Conservation (phyloP, 2,329 filamentous ascomycete species). For the Venturia nashicola region DNA sequence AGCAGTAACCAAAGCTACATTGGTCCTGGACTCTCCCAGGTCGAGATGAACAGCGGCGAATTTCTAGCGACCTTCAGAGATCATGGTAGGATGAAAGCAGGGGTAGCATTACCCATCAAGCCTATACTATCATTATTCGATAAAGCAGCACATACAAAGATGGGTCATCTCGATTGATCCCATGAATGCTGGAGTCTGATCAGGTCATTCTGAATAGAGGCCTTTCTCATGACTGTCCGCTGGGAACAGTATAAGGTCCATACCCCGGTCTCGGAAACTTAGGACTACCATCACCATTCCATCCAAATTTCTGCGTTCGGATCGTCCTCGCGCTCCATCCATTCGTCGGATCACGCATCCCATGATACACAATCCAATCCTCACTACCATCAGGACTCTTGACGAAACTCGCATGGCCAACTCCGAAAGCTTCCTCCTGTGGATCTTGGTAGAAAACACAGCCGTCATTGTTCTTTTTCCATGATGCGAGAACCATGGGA, state of each 20-base stretch:
- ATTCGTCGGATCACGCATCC: slow-evolving; percentile 35
- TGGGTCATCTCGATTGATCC: no score
- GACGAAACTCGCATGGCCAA: slow-evolving; percentile 39
- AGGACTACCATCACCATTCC: slow-evolving; percentile 35
- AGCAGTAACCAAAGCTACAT: no score
- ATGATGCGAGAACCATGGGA: slow-evolving; percentile 36
- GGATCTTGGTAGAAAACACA: slow-evolving; percentile 40
- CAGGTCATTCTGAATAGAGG: no score
- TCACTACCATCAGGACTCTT: slow-evolving; percentile 35
- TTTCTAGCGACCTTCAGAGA: no score
- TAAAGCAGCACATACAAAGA: no score
- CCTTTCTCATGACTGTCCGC: slow-evolving; percentile 16
- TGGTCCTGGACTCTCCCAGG: no score
- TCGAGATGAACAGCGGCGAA: no score
- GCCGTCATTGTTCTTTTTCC: slow-evolving; percentile 34
- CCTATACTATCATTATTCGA: no score
- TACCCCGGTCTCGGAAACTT: slow-evolving; percentile 37
- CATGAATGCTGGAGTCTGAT: no score
- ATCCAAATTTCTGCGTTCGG: slow-evolving; percentile 35
- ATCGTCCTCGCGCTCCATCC: slow-evolving; percentile 37
- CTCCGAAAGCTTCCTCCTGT: slow-evolving; percentile 31
- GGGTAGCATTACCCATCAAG: no score
- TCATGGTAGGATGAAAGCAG: no score
- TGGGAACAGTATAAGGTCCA: slow-evolving; percentile 32
- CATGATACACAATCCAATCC: slow-evolving; percentile 42